Base-by-base conservation (phyloP, 2,329 filamentous ascomycete genomes). In the Fusarium tupiense region DNA sequence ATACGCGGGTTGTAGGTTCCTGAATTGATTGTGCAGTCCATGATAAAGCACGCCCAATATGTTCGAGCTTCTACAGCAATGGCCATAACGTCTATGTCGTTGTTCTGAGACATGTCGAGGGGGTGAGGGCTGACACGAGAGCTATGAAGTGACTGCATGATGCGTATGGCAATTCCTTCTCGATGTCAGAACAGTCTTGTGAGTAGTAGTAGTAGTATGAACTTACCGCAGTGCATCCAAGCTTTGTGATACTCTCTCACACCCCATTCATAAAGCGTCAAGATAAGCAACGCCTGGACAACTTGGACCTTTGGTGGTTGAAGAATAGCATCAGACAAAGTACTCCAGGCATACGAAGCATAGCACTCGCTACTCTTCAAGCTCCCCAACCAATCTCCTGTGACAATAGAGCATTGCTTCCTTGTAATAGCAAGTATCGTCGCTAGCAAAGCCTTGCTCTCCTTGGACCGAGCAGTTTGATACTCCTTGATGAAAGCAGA, bases 11-110 rank as follows among this genome's bases (percentile, higher is more conserved):
- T 82, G 31, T 83, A 83, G 0, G 81, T 84, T 1, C 84, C 84
- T 4, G 83, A 85, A 43, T 83, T 83, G 43, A 86, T 80, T 58
- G 85, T 82, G 16, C 84, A 83, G 64, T 86, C 84, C 79, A 86
- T 82, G 37, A 86, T 81, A 61, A 85, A 85, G 68, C 85, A 86
- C 0, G 81, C 81, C 85, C 85, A 86, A 49, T 84, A 85, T 1
- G 84, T 85, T 3, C 84, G 74, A 6, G 82, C 83, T 43, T 84
- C 80, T 8, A 83, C 80, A 0, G 82, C 79, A 0, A 77, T 72
- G 0, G 75, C 64, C 9, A 77, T 62, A 7, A 64, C 53, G 4
- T 69, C 73, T 5, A 52, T 31, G 14, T 77, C 68, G 20, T 41
- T 64, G 3, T 61, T 67, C 7, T 73, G 73, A 2, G 69, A 73